Base-by-base conservation (phyloP, 2,329 filamentous ascomycete species). In the Sclerotinia minor region DNA sequence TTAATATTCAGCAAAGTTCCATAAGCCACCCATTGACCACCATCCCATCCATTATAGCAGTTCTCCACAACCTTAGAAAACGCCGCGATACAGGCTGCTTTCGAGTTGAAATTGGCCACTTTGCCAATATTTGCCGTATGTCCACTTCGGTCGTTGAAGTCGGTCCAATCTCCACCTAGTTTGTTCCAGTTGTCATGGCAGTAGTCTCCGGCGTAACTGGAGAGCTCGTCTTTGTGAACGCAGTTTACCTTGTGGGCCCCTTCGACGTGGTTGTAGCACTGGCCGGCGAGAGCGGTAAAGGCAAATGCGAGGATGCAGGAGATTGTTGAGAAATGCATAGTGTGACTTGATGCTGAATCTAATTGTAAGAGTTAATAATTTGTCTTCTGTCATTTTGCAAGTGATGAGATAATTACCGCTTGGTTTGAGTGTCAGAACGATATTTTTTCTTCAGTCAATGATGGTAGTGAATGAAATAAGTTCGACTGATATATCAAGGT, bases 241-340 rank as follows among this genome's bases (percentile, higher is more conserved):
- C 26, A 49, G 21, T 49, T 8, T n/a, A 17, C 0, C 29, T 49
- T 60, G 19, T 49, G 44, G 19, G 44, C 11, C 17, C 26, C 41
- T n/a, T 60, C 26, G 2, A 29, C 29, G 11, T 60, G 41, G 41
- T 60, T 60, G 3, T 60, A 60, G 26, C 57, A 60, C 26, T 60
- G 57, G 11, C 11, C 26, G 29, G 57, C 57, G 19, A 60, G 13
- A 4, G 32, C 57, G 1, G 41, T 47, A 0, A 41, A 60, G 44
- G 26, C 41, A 32, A 60, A 19, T 32, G 57, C 19, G 9, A 60
- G 26, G 19, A 47, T 21, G n/a, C 57, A 47, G 11, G 57, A 24
- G 13, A 60, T 8, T 1, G 4, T 47, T 5, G 26, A 32, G 17
- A 60, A 26, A 47, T 60, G 41, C 57, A 60, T 60, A 6, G 9